A percentile compares a stretch with the other conserved stretches of the same genome.
phyloP scores from a whole-genome alignment of 306 rosid species.

The Cicer yamashitae region DNA sequence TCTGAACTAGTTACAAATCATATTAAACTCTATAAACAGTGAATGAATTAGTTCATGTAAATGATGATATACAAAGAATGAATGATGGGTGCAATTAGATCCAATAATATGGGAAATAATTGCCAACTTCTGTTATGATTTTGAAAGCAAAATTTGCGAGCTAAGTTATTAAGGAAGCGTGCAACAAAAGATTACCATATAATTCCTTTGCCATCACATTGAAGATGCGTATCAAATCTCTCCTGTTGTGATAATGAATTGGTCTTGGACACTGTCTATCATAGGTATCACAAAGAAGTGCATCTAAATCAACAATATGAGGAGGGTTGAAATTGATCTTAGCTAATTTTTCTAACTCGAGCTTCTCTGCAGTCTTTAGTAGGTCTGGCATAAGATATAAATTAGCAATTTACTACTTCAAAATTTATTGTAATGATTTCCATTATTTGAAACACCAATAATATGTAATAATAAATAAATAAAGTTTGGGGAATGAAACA shows the following conservation, averaged over 20 bases:
- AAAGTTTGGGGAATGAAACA: background rate
- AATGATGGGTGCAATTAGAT: slow-evolving; percentile 24
- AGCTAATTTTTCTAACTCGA: slow-evolving; percentile 39
- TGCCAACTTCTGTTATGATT: slow-evolving; percentile 21
- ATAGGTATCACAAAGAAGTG: slow-evolving; percentile 49
- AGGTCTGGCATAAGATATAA: slow-evolving; percentile 41
- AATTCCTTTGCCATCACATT: slow-evolving; percentile 51
- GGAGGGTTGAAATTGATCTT: slow-evolving; percentile 39
- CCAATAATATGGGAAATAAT: slow-evolving; percentile 29
- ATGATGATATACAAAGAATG: background rate
- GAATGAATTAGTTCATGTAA: slow-evolving; percentile 8
- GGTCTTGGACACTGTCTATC: slow-evolving; percentile 45
- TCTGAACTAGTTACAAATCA: background rate
- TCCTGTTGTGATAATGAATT: slow-evolving; percentile 51
- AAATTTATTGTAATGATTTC: slow-evolving; percentile 1
- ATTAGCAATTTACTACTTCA: slow-evolving; percentile 31
- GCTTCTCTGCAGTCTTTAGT: slow-evolving; percentile 37
- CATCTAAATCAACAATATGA: slow-evolving; percentile 36
- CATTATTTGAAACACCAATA: slow-evolving; percentile 21
- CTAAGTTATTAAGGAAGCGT: slow-evolving; percentile 1
- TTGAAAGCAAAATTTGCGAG: slow-evolving; percentile 12
- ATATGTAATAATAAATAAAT: background rate
- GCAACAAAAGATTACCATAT: slow-evolving; percentile 50
- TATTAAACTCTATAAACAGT: slow-evolving; percentile 1
- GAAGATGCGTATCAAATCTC: slow-evolving; percentile 55